These are phyloP conservation scores for Tulasnella sp. DNA, from an alignment of 768 basidiomycete genomes.

Conservation along the genomic window DNA sequence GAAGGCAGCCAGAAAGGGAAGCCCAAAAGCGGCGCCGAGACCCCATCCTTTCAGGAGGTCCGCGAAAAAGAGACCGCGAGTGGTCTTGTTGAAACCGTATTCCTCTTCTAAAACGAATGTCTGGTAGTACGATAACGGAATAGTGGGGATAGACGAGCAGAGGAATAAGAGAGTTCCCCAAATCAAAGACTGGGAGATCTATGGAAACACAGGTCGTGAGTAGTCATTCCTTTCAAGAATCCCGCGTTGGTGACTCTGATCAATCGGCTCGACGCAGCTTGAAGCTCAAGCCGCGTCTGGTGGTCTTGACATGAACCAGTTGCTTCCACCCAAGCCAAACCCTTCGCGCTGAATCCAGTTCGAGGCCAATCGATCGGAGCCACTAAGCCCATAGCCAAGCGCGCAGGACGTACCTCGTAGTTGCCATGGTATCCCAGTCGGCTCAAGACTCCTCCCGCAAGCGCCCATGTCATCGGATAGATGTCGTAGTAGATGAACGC, in stretches of 20 bases:
- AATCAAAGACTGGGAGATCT: constrained; percentile 78
- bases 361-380: too few species aligned
- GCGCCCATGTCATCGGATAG: constrained; percentile 72
- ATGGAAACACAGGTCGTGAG: background rate
- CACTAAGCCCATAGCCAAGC: background rate
- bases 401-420: constrained; percentile 48
- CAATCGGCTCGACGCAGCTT: too few species aligned
- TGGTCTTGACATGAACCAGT: too few species aligned
- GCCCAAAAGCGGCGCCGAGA: constrained; percentile 57
- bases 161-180: constrained; percentile 61
- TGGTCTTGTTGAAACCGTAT: constrained; percentile 96
- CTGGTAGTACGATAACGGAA: constrained; percentile 71
- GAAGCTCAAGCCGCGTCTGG: too few species aligned
- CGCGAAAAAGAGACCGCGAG: constrained; percentile 55
- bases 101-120: constrained; percentile 92
- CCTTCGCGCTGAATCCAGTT: too few species aligned
- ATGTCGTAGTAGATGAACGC: constrained; percentile 60
- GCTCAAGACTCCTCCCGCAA: constrained; percentile 42
- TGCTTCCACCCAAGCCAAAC: too few species aligned
- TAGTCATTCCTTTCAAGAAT: too few species aligned
- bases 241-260: background rate
- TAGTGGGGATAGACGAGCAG: constrained; percentile 50
- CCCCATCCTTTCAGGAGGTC: constrained; percentile 76
- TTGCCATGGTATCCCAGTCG: constrained; percentile 52
- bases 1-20: constrained; percentile 80